Base-by-base conservation (phyloP, 2,329 filamentous ascomycete genomes). In the Diaporthe longicolla region DNA sequence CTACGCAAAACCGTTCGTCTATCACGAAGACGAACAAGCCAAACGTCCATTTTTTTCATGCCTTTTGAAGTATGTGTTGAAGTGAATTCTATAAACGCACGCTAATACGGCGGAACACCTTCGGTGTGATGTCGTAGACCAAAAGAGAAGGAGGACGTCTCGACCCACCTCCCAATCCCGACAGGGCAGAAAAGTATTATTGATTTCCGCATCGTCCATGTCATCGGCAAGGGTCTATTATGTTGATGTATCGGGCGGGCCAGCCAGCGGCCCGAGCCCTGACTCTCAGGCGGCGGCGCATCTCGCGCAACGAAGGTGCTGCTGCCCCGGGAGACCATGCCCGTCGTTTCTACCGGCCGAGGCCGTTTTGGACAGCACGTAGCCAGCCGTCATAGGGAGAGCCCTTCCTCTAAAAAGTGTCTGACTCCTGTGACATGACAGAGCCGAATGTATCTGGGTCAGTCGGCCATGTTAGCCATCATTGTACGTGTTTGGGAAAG, bases 371-470 rank as follows among this genome's bases (percentile, higher is more conserved):
- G 45, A 75, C 65, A 54, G 71, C 74, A 72, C 48, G 70, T 69
- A 74, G 57, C 73, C 73, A 76, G 57, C 70, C 63, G 10, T 72
- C 69, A 43, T 72, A 70, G 26, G 61, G 72, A 59, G 70, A 74
- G 24, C 61, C 59, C 69, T 75, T 76, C 65, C 72, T 76, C 83
- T 85, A 89, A 79, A 89, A 89, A 63, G 86, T 89, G 78, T 89
- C 88, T 43, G 86, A 87, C 74, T 89, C 88, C 76, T 88, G 85
- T 76, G 86, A 88, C 29, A 83, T 83, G 73, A 87, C 80, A 3
- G 86, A 85, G 72, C 88, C 88, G 79, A 90, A 89, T 59, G 88
- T 89, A 79, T 89, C 87, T 89, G 73, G 50, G 26, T 35, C 15
- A 57, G 17, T 21, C 55, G 70, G 63, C 37, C 72, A 63, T 37